Conservation (phyloP, 805 yeast genomes). For the Kregervanrija delftensis region DNA sequence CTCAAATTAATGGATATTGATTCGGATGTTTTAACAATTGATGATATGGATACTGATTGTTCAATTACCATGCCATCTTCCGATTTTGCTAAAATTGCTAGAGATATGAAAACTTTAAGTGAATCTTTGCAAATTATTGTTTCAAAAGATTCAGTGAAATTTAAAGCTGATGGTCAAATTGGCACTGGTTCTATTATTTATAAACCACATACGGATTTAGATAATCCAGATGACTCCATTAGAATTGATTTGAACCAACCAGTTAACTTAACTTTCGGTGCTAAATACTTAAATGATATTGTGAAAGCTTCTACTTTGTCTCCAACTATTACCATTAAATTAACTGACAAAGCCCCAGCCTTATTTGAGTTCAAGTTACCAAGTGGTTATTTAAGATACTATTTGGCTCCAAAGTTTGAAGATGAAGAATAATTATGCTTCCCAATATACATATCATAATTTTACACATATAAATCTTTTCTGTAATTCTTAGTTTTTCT, state of each 20-base stretch:
- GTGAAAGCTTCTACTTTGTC: conserved; percentile 85
- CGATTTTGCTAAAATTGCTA: conserved; percentile 83
- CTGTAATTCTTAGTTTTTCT: background rate
- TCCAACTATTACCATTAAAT: conserved; percentile 68
- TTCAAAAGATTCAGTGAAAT: conserved; percentile 87
- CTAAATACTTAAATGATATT: conserved; percentile 84
- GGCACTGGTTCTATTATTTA: conserved; percentile 83
- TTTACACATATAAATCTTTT: background rate
- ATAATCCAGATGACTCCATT: conserved; percentile 68
- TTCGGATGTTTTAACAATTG: conserved; percentile 87
- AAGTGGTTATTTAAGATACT: conserved; percentile 90
- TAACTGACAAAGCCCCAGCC: conserved; percentile 90
- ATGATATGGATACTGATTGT: conserved; percentile 87
- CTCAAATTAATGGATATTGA: conserved; percentile 95
- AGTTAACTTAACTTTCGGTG: conserved; percentile 83
- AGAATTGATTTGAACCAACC: conserved; percentile 78
- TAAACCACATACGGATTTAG: conserved; percentile 79
- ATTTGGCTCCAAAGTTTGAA: conserved; percentile 95
- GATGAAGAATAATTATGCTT: conserved; percentile 58
- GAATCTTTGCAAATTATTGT: conserved; percentile 83
- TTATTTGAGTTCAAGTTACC: conserved; percentile 86
- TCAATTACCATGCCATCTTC: conserved; percentile 79
- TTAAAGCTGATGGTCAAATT: conserved; percentile 84
- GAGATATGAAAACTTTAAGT: conserved; percentile 80
- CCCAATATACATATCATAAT: background rate